Evolutionary conservation across 2,329 filamentous ascomycete genomes (phyloP).

Genomic region (Apiospora saccharicola): DNA sequence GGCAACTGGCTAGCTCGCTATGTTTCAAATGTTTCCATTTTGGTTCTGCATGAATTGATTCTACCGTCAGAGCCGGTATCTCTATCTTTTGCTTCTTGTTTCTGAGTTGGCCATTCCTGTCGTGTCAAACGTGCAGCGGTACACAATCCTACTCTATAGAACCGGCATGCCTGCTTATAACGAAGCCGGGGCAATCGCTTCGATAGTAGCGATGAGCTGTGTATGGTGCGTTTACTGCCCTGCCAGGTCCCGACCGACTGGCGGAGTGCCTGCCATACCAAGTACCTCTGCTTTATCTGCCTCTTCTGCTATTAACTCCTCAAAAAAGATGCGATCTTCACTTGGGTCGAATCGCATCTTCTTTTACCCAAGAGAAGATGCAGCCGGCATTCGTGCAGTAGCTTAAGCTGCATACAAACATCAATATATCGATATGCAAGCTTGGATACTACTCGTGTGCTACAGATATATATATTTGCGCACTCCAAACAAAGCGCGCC

Average conservation of each 20-base stretch:
- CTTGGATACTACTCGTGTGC: constrained; percentile 5
- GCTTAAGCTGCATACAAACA: neutral
- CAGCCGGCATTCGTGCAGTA: neutral
- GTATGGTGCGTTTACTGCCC: neutral
- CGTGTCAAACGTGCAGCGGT: constrained; percentile 19
- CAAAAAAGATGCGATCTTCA: neutral
- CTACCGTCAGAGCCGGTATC: neutral
- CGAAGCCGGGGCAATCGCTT: neutral
- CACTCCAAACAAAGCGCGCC: neutral
- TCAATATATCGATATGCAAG: constrained; percentile 12
- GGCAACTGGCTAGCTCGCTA: constrained; percentile 12
- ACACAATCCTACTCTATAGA: constrained; percentile 17
- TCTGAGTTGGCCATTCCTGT: neutral
- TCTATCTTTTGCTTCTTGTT: neutral
- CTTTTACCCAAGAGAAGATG: neutral
- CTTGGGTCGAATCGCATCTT: neutral
- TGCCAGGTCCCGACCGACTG: neutral
- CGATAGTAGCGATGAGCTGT: neutral
- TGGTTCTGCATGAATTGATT: neutral
- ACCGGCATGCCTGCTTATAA: constrained; percentile 14
- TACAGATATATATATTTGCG: neutral
- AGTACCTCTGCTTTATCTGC: neutral
- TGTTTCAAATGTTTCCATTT: constrained; percentile 22
- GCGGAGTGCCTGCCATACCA: neutral
- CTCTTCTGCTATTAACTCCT: neutral